Conservation (phyloP, 495 filamentous ascomycete genomes). For the Aspergillus homomorphus region DNA sequence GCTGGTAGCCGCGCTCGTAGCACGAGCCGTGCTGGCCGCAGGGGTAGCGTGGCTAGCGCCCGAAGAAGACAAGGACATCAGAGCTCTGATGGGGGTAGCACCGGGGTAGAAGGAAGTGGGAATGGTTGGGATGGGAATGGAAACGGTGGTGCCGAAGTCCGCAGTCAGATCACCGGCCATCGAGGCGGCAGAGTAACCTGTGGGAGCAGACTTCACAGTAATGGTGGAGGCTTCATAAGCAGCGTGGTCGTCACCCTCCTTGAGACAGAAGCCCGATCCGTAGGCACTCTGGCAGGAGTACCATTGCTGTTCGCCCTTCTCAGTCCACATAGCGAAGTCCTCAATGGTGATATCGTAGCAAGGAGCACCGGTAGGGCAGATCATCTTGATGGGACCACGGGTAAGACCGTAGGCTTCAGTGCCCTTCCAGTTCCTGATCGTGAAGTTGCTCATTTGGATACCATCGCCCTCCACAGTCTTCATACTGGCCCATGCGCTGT, state of each 20-base stretch:
- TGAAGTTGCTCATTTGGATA: constrained; percentile 50
- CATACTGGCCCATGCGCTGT: constrained; percentile 51
- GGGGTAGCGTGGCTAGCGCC: background rate
- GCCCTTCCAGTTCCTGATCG: constrained; percentile 56
- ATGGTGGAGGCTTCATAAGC: constrained; percentile 34
- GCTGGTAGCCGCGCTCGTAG: background rate
- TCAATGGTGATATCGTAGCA: constrained; percentile 51
- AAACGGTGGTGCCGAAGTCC: constrained; percentile 41
- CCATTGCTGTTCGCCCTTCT: constrained; percentile 40
- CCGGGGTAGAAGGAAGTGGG: constrained; percentile 55
- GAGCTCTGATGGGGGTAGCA: constrained; percentile 32
- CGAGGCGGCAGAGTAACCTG: constrained; percentile 46
- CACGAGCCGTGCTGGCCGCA: background rate
- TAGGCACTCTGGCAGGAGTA: constrained; percentile 51
- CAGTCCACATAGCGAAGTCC: constrained; percentile 61
- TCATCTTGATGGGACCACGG: constrained; percentile 50
- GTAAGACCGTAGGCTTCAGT: constrained; percentile 47
- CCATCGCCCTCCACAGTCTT: constrained; percentile 39
- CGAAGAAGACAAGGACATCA: constrained; percentile 9
- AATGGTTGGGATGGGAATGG: constrained; percentile 55
- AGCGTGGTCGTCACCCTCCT: constrained; percentile 22
- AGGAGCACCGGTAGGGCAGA: constrained; percentile 45
- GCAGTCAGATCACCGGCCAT: constrained; percentile 47
- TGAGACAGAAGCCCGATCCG: constrained; percentile 47
- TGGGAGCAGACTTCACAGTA: constrained; percentile 35